Conservation (phyloP, 306 rosid genomes). For the Malus domestica region ASM211411v1 NC_041805.1:1641001-1641500, state of each 20-base stretch:
- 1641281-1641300: slow-evolving; percentile 59
- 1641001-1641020: neutral
- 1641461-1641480: neutral
- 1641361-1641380: slow-evolving; percentile 14
- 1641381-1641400: neutral
- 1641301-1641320: slow-evolving; percentile 90
- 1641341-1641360: slow-evolving; percentile 53
- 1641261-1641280: slow-evolving; percentile 96
- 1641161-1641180: neutral
- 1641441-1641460: neutral
- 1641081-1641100: neutral
- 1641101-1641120: neutral
- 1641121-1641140: too few species aligned
- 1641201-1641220: neutral
- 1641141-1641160: neutral
- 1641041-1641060: neutral
- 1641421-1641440: neutral
- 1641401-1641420: neutral
- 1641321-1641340: slow-evolving; percentile 99
- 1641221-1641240: slow-evolving; percentile 62
- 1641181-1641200: neutral
- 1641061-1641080: neutral
- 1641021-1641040: neutral
- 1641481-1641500: neutral
- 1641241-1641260: slow-evolving; percentile 99